Evolutionary conservation across 2,329 filamentous ascomycete genomes (phyloP).

Genomic region (Epichloe elymi): DNA sequence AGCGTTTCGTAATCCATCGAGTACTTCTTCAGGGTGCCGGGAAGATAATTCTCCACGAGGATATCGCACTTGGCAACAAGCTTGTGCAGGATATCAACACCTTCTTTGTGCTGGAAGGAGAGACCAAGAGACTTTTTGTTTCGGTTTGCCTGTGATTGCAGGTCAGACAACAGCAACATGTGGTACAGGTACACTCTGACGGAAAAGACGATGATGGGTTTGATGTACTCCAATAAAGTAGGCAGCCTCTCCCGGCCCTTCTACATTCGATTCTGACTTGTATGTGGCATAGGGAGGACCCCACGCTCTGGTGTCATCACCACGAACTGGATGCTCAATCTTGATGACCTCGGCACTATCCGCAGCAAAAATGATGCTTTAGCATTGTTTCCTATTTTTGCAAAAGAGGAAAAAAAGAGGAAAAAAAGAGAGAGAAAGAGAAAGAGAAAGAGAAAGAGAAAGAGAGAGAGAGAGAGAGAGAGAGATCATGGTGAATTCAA

Average conservation of each 20-base stretch:
- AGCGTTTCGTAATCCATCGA: constrained; percentile 76
- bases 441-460: too few species aligned
- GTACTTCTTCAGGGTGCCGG: constrained; percentile 81
- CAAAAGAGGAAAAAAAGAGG: too few species aligned
- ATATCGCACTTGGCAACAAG: constrained; percentile 79
- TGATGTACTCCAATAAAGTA: constrained; percentile 75
- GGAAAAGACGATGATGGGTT: background rate
- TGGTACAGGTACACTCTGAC: background rate
- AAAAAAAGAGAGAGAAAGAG: too few species aligned
- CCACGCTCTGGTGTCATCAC: constrained; percentile 93
- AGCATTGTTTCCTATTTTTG: background rate
- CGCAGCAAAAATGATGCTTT: background rate
- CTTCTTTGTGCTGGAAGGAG: constrained; percentile 75
- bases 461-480: background rate
- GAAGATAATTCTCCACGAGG: constrained; percentile 92
- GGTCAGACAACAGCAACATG: background rate
- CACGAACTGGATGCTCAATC: constrained; percentile 81
- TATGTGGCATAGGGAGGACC: constrained; percentile 87
- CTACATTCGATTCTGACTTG: constrained; percentile 38
- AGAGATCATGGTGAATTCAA: background rate
- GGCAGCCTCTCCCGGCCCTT: constrained; percentile 79
- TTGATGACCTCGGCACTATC: constrained; percentile 88
- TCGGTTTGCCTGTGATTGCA: constrained; percentile 59
- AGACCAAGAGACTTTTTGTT: constrained; percentile 93
- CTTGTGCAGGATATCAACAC: constrained; percentile 76